Evolutionary conservation across 2,329 filamentous ascomycete genomes (phyloP).

Genomic region (Nemania sp.): DNA sequence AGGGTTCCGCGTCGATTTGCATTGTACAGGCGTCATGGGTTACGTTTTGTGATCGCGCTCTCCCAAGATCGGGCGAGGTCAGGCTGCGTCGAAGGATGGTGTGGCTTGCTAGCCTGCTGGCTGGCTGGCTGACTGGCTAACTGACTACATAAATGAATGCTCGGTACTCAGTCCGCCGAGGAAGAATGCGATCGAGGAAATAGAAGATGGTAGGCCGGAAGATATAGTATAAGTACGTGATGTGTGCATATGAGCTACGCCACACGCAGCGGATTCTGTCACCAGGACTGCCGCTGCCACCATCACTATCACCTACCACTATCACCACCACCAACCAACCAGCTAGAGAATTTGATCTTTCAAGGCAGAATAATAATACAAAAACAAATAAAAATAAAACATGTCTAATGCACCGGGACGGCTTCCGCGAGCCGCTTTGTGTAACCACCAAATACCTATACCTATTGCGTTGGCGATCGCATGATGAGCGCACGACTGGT

Average conservation of each 20-base stretch:
- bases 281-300: slow-evolving; percentile 11
- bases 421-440: background rate
- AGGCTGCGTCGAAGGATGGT: slow-evolving; percentile 20
- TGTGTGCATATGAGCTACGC: too few species aligned
- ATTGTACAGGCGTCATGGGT: slow-evolving; percentile 46
- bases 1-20: slow-evolving; percentile 42
- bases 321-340: too few species aligned
- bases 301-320: too few species aligned
- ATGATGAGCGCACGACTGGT: too few species aligned
- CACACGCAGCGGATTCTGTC: slow-evolving; percentile 8
- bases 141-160: too few species aligned
- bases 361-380: too few species aligned
- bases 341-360: too few species aligned
- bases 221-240: slow-evolving; percentile 14
- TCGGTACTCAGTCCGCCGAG: too few species aligned
- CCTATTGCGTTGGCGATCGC: too few species aligned
- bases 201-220: slow-evolving; percentile 16
- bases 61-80: slow-evolving; percentile 14
- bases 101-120: slow-evolving; percentile 10
- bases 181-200: slow-evolving; percentile 12
- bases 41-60: slow-evolving; percentile 32
- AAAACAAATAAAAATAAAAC: too few species aligned
- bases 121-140: slow-evolving; percentile 19
- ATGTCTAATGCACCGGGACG: slow-evolving; percentile 12
- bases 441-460: too few species aligned